Base-by-base conservation (phyloP, 2,329 filamentous ascomycete genomes). In the Claviceps citrina region DNA sequence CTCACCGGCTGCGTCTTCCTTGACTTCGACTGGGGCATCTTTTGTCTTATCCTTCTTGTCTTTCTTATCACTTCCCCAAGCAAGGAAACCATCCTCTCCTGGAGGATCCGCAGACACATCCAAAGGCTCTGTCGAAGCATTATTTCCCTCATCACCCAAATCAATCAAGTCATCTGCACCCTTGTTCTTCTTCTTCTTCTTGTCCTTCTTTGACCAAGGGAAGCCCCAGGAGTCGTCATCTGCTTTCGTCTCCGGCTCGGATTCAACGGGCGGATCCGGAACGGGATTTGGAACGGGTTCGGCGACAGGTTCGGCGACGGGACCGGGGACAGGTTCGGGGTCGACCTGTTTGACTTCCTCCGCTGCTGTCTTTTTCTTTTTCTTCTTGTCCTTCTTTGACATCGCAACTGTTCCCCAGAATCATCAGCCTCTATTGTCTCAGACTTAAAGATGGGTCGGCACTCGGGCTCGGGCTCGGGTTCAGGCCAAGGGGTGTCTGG, bases 61-160 rank as follows among this genome's bases (percentile, higher is more conserved):
- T 39, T 53, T 54, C 41, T 54, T 56, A 9, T 64, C 60, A 38
- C 66, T 71, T 25, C 67, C 69, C 64, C 73, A 76, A 36, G 68
- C 67, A 53, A 73, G 73, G 47, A 73, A 71, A 42, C 70, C 70
- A 40, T 71, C 68, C 31, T 63, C 62, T 12, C 53, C 57, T 27
- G 58, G 51, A 37, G 58, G 46, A 36, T 57, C 54, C 12, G 52
- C 48, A 44, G 56, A 43, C 30, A 54, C 56, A 9, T 47, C 27
- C 49, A 47, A 32, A 52, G 52, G 24, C 48, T 45, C 53, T 19
- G 51, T 44, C 13, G 45, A 43, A 10, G 46, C 45, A 7, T 51
- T 44, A 41, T 47, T 46, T 33, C 49, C 47, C 18, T 47, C 44
- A 12, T 56, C 59, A 46, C 54, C 59, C 36, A 60, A 51, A 28